Conservation (phyloP, 2,329 filamentous ascomycete species). For the Nigrospora oryzae region DNA sequence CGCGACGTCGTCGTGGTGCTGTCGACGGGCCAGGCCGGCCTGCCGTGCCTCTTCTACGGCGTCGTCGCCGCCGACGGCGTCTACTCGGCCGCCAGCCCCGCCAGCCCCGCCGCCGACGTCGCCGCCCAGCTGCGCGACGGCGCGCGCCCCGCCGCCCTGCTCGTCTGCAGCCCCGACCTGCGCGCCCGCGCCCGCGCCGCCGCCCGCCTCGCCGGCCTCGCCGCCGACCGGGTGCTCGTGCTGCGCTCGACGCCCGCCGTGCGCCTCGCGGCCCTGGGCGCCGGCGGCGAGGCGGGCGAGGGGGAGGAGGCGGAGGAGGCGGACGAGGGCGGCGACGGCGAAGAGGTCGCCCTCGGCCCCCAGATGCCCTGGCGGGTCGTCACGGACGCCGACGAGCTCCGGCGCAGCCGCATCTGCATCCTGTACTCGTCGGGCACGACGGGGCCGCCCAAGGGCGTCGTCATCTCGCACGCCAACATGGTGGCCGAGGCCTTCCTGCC, state of each 20-base stretch:
- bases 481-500: conserved; percentile 1
- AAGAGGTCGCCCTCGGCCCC: too few species aligned
- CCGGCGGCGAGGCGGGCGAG: too few species aligned
- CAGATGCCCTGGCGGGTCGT: not conserved
- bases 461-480: conserved; percentile 6
- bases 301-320: not conserved
- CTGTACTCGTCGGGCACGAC: conserved; percentile 5
- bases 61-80: not conserved
- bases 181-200: not conserved
- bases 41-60: not conserved
- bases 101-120: not conserved
- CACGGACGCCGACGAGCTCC: not conserved
- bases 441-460: conserved; percentile 6
- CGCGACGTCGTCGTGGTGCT: too few species aligned
- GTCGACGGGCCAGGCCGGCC: not conserved
- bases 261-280: not conserved
- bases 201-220: not conserved
- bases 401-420: not conserved
- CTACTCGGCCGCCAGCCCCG: not conserved
- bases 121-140: not conserved
- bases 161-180: not conserved
- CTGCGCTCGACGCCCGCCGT: not conserved
- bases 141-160: not conserved
- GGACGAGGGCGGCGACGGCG: not conserved
- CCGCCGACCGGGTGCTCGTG: not conserved